A percentile compares a stretch with the other conserved stretches of the same genome.
Conservation (phyloP, 768 basidiomycete genomes). For the Amanita polypyramis region DNA sequence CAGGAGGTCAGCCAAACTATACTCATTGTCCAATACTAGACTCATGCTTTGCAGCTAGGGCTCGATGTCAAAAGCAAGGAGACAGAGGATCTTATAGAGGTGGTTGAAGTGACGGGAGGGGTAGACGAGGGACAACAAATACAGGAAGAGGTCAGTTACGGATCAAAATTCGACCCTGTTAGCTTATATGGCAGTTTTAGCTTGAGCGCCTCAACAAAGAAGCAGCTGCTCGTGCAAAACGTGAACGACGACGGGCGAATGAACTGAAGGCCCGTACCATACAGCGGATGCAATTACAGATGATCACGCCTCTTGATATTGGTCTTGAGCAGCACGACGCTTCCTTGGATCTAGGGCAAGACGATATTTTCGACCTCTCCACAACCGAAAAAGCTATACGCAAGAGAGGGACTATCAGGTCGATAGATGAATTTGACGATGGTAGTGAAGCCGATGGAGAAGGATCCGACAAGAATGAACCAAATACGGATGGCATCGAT, state of each 20-base stretch:
- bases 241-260: conserved; percentile 76
- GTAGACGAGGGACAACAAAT: conserved; percentile 87
- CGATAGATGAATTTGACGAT: conserved; percentile 16
- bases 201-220: conserved; percentile 77
- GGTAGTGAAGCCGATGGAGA: conserved; percentile 33
- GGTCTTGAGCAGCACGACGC: conserved; percentile 78
- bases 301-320: conserved; percentile 97
- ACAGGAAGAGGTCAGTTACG: conserved; percentile 61
- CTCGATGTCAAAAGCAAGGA: conserved; percentile 70
- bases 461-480: conserved; percentile 28
- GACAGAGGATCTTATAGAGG: conserved; percentile 70
- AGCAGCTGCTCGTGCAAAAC: conserved; percentile 60
- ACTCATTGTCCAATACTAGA: not conserved
- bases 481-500: conserved; percentile 14
- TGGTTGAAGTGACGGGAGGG: conserved; percentile 50
- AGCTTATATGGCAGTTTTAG: conserved; percentile 29
- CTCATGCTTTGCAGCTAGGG: conserved; percentile 45
- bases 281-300: conserved; percentile 91
- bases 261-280: conserved; percentile 83
- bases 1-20: conserved; percentile 60
- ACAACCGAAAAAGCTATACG: conserved; percentile 36
- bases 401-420: conserved; percentile 29
- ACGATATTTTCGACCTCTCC: conserved; percentile 79
- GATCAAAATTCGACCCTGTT: not conserved
- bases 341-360: conserved; percentile 62